Evolutionary conservation across 1,284 basidiomycete species (phyloP).

Genomic region (Phylloporus gajari): DNA sequence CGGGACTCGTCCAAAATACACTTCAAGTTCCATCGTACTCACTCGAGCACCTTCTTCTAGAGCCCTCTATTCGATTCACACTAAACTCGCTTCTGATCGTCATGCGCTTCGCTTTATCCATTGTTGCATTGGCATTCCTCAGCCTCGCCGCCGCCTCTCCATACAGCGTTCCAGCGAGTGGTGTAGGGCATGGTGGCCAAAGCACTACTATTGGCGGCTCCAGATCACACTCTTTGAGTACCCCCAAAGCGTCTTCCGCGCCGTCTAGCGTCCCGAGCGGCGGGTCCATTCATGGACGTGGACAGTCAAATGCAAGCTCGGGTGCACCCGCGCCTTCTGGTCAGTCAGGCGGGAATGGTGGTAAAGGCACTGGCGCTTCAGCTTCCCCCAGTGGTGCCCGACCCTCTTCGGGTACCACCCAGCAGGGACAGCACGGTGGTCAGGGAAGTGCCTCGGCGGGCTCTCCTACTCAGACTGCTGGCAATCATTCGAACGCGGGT

Average conservation of each 20-base stretch:
- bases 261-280: not conserved
- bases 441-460: not conserved
- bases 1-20: not conserved
- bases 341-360: not conserved
- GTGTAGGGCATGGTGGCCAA: not conserved
- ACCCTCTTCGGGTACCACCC: not conserved
- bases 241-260: not conserved
- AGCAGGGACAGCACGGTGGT: no score
- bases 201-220: not conserved
- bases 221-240: not conserved
- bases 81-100: not conserved
- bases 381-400: not conserved
- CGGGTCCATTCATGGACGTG: not conserved
- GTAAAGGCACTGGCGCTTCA: not conserved
- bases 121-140: constrained; percentile 20
- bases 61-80: not conserved
- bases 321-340: not conserved
- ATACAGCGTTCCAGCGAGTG: not conserved
- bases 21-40: not conserved
- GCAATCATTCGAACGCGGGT: not conserved
- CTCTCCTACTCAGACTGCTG: not conserved
- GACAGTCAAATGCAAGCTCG: not conserved
- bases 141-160: constrained; percentile 15
- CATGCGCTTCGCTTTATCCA: constrained; percentile 22
- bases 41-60: not conserved